Base-by-base conservation (phyloP, 225 moss, liverwort and hornwort genomes). In the Marchantia polymorpha region DNA sequence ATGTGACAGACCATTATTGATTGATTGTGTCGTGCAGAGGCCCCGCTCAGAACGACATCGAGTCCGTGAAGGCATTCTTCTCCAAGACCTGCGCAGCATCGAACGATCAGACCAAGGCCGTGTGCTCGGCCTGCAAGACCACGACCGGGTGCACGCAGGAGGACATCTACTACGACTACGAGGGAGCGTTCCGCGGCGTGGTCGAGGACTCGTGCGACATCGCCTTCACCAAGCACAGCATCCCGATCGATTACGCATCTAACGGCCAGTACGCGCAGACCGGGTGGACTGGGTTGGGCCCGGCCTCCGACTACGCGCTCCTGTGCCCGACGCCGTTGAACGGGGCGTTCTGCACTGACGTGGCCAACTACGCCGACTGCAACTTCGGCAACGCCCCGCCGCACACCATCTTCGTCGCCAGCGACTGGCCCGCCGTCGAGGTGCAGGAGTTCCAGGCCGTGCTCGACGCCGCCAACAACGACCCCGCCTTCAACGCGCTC, bases 211-310 rank as follows among this genome's bases (percentile, higher is more conserved):
- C 77, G 0, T 88, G 86, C 26, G 88, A 88, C 52, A 69, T 88
- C 16, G 86, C 67, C 23, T 88, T 88, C 78, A 88, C 88, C 6
- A 88, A 88, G 77, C 86, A 86, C 80, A 88, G 83, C 74, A 82
- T 88, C 55, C 83, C 84, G 1, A 73, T 52, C 0, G 83, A 82
- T 31, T 86, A 89, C 7, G 61, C 84, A 0, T 47, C 72, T 20
- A 85, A 85, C 0, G 88, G 88, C 19, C 68, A 72, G 47, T 84
- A 86, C 53, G 82, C 84, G 0, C 86, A 79, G 4, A 4, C 80
- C 16, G n/a, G 16, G 64, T 89, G 12, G 58, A 56, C 74, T 88
- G 88, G 83, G 25, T 64, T 0, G 86, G 83, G 83, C 47, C 69
- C 74, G 3, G 51, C 77, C 4, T 27, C 81, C 6, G 65, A 74